phyloP scores from a whole-genome alignment of 2,329 filamentous ascomycete species.

The Nothopassalora personata region DNA sequence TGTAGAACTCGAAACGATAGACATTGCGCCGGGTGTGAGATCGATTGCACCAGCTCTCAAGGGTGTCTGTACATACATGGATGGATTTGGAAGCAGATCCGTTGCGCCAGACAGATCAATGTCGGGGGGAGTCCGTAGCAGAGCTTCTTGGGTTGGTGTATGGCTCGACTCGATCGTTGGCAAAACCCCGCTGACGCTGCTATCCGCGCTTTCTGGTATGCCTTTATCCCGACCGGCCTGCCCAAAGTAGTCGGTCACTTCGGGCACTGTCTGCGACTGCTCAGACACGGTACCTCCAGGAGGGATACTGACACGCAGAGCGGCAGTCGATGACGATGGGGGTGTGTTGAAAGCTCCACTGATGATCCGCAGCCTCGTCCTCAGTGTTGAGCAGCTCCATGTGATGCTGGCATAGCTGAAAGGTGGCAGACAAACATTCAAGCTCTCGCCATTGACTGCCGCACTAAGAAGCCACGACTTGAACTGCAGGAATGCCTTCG shows the following conservation, averaged over 20 bases:
- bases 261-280: conserved; percentile 3
- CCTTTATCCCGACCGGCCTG: conserved; percentile 3
- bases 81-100: conserved; percentile 20
- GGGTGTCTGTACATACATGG: conserved; percentile 24
- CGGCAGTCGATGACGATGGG: conserved; percentile 14
- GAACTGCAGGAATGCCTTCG: conserved; percentile 56
- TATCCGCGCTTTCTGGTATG: conserved; percentile 10
- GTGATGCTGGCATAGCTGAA: conserved; percentile 59
- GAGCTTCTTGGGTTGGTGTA: neutral
- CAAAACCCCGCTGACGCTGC: conserved; percentile 15
- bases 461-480: conserved; percentile 63
- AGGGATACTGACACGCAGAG: conserved; percentile 26
- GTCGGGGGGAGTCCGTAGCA: conserved; percentile 5
- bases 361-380: conserved; percentile 63
- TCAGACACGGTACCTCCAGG: conserved; percentile 9
- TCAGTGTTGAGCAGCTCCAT: conserved; percentile 67
- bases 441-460: conserved; percentile 47
- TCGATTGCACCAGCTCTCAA: conserved; percentile 7
- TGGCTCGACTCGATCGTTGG: conserved; percentile 21
- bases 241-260: conserved; percentile 29
- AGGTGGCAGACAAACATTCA: conserved; percentile 51
- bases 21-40: conserved; percentile 13
- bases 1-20: conserved; percentile 9
- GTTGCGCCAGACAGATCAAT: conserved; percentile 19
- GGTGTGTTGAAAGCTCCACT: conserved; percentile 44